phyloP scores from a whole-genome alignment of 2,329 filamentous ascomycete species.

The Atkinsonella texensis region DNA sequence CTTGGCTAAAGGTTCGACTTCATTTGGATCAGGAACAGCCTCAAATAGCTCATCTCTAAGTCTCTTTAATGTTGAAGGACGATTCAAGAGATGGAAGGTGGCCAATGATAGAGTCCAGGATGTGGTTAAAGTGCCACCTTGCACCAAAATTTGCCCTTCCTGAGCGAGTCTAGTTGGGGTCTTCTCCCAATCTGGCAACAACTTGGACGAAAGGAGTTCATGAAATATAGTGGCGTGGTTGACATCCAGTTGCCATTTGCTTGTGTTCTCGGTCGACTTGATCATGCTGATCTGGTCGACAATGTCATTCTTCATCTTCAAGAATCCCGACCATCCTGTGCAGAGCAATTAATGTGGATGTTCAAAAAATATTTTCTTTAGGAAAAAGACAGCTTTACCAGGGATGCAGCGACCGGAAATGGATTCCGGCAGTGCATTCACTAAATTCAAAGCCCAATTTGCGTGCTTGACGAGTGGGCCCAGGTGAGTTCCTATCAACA shows the following conservation, averaged over 20 bases:
- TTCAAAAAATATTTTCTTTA: conserved; percentile 2
- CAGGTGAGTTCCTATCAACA: conserved; percentile 26
- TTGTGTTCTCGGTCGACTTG: conserved; percentile 20
- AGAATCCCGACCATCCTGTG: conserved; percentile 23
- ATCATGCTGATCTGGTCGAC: conserved; percentile 23
- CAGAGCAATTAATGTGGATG: conserved; percentile 12
- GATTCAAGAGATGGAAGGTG: conserved; percentile 23
- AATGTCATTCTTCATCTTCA: conserved; percentile 28
- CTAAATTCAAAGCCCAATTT: conserved; percentile 22
- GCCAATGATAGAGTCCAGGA: conserved; percentile 23
- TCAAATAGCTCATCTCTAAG: conserved; percentile 25
- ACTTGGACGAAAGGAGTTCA: conserved; percentile 19
- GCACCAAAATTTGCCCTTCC: conserved; percentile 26
- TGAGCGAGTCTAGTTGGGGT: conserved; percentile 21
- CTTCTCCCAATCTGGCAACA: conserved; percentile 23
- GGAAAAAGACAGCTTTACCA: conserved; percentile 11
- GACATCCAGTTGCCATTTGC: conserved; percentile 21
- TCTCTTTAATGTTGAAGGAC: conserved; percentile 17
- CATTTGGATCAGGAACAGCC: conserved; percentile 19
- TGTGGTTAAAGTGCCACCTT: conserved; percentile 29
- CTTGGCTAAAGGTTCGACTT: conserved; percentile 15
- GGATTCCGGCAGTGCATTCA: conserved; percentile 23
- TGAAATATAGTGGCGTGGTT: conserved; percentile 25
- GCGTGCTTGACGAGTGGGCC: conserved; percentile 25
- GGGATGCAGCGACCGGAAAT: conserved; percentile 23